phyloP scores from a whole-genome alignment of 805 yeast genomes.

The Candida maesae region DNA sequence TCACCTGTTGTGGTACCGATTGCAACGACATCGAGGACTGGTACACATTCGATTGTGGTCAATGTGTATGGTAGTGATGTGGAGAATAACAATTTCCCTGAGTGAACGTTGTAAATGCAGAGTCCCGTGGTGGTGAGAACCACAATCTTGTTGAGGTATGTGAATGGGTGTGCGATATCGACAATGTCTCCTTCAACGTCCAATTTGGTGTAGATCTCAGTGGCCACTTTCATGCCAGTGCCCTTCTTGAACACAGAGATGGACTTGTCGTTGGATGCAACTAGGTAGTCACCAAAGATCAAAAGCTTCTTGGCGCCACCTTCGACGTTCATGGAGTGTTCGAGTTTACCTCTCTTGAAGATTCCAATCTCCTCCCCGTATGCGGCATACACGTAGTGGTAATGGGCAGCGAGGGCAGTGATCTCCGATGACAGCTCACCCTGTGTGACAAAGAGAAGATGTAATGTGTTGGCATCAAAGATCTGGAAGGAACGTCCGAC shows the following conservation, averaged over 20 bases:
- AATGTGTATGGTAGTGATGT: constrained; percentile 52
- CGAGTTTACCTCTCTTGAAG: constrained; percentile 74
- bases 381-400: constrained; percentile 79
- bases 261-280: constrained; percentile 48
- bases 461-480: constrained; percentile 85
- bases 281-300: constrained; percentile 75
- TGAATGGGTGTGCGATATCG: constrained; percentile 76
- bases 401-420: constrained; percentile 70
- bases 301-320: constrained; percentile 45
- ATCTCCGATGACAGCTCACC: constrained; percentile 70
- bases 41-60: constrained; percentile 74
- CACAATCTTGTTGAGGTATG: constrained; percentile 84
- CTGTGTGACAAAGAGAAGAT: constrained; percentile 80
- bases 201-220: constrained; percentile 67
- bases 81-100: constrained; percentile 67
- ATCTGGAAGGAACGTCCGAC: constrained; percentile 91
- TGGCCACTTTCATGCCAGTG: constrained; percentile 40
- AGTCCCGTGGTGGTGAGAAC: constrained; percentile 70
- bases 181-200: constrained; percentile 66
- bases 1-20: constrained; percentile 71
- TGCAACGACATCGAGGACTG: constrained; percentile 81
- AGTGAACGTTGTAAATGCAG: constrained; percentile 66
- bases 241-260: constrained; percentile 54
- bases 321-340: constrained; percentile 35
- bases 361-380: constrained; percentile 70